Conservation (phyloP, 371 early-diverging fungal species). For the Actinomortierella wolfii region DNA sequence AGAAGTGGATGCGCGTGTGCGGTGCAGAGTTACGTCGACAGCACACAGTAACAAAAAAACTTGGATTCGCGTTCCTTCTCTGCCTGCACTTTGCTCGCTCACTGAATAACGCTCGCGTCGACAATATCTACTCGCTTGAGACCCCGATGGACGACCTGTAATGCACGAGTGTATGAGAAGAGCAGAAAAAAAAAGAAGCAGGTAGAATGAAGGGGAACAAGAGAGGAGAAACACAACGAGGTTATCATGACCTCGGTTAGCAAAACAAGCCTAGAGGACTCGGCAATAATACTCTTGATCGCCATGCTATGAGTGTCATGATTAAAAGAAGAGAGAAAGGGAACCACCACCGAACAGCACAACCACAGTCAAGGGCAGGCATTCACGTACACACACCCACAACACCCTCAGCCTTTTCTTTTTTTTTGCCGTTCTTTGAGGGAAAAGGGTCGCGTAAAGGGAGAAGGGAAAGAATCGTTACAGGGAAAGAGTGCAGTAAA, state of each 20-base stretch:
- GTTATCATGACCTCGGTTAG: neutral
- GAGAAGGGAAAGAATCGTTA: neutral
- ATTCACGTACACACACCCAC: too few species aligned
- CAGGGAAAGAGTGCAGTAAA: neutral
- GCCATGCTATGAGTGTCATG: neutral
- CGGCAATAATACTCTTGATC: neutral
- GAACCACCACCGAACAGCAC: neutral
- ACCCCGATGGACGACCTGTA: too few species aligned
- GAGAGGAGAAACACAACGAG: neutral
- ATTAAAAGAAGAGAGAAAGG: neutral
- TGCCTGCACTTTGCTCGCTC: too few species aligned
- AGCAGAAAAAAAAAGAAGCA: neutral
- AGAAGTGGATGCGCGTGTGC: too few species aligned
- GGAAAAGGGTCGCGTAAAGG: neutral
- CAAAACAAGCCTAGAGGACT: conserved; percentile 4
- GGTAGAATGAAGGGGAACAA: neutral
- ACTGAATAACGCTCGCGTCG: too few species aligned
- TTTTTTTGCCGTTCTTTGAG: neutral
- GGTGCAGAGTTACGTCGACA: too few species aligned
- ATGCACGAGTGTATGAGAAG: too few species aligned
- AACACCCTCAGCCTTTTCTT: neutral
- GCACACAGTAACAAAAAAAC: too few species aligned
- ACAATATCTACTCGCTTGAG: too few species aligned
- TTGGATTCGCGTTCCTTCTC: too few species aligned
- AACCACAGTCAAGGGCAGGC: too few species aligned